Evolutionary conservation across 441 rosid species (phyloP).

Genomic region (Erodium moschatum): DNA sequence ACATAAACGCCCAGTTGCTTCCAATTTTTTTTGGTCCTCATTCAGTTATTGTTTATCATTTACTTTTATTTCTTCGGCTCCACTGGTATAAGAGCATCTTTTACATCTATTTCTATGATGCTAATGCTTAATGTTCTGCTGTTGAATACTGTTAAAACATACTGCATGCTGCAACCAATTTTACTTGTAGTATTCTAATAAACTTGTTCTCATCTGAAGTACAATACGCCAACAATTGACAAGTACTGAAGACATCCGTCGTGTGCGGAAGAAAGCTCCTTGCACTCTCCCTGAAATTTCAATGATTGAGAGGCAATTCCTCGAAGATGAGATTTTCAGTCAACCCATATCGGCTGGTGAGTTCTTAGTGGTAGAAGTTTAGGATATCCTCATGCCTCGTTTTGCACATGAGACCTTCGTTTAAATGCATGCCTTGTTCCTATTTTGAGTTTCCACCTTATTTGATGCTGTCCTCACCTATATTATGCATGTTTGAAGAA

Average conservation of each 20-base stretch:
- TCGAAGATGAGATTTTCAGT: constrained; percentile 59
- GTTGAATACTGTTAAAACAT: neutral
- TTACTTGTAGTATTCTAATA: constrained; percentile 22
- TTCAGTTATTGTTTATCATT: neutral
- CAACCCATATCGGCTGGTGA: constrained; percentile 69
- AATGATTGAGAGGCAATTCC: constrained; percentile 67
- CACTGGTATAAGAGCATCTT: neutral
- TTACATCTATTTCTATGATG: neutral
- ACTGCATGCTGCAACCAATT: constrained; percentile 1
- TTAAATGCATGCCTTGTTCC: neutral
- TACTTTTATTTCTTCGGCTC: neutral
- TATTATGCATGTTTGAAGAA: neutral
- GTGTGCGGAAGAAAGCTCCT: constrained; percentile 92
- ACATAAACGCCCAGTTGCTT: no score
- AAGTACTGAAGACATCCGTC: constrained; percentile 83
- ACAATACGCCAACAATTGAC: constrained; percentile 78
- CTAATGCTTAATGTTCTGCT: neutral
- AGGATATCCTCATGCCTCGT: neutral
- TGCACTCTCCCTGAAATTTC: constrained; percentile 81
- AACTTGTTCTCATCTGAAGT: constrained; percentile 36
- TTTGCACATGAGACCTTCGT: neutral
- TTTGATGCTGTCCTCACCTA: neutral
- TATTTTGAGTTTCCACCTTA: constrained; percentile 2
- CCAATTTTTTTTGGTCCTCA: no score
- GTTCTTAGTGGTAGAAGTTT: constrained; percentile 24